phyloP scores from a whole-genome alignment of 495 filamentous ascomycete species.

The Aspergillus cavernicola region DNA sequence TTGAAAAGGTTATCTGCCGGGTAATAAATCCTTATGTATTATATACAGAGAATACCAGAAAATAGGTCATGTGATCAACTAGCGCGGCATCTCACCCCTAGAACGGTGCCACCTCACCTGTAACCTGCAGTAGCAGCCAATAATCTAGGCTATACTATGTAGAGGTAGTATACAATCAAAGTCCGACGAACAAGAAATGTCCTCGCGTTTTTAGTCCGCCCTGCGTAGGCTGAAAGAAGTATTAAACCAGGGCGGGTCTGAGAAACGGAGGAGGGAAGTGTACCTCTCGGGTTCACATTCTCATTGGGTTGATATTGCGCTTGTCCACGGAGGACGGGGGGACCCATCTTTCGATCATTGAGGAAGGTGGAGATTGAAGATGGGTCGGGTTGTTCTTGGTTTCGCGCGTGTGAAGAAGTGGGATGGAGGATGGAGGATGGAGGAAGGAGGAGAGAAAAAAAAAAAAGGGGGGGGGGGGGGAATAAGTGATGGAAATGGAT shows the following conservation, averaged over 20 bases:
- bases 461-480: constrained; percentile 8
- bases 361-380: constrained; percentile 23
- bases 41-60: no score
- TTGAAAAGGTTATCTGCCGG: no score
- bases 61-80: no score
- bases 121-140: no score
- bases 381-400: constrained; percentile 36
- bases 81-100: no score
- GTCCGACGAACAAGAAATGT: constrained; percentile 22
- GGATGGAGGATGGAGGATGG: not conserved
- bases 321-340: constrained; percentile 16
- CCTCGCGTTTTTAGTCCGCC: constrained; percentile 53
- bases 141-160: no score
- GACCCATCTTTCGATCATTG: constrained; percentile 26
- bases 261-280: constrained; percentile 47
- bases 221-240: constrained; percentile 43
- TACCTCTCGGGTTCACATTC: constrained; percentile 38
- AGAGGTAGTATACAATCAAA: no score
- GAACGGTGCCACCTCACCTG: no score
- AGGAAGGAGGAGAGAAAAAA: constrained; percentile 7
- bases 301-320: constrained; percentile 37
- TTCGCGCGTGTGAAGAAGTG: constrained; percentile 34
- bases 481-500: constrained; percentile 9
- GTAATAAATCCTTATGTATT: no score
- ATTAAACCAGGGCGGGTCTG: constrained; percentile 38